Evolutionary conservation across 2,329 filamentous ascomycete species (phyloP).

Genomic region (Aspergillus fumigatus): DNA sequence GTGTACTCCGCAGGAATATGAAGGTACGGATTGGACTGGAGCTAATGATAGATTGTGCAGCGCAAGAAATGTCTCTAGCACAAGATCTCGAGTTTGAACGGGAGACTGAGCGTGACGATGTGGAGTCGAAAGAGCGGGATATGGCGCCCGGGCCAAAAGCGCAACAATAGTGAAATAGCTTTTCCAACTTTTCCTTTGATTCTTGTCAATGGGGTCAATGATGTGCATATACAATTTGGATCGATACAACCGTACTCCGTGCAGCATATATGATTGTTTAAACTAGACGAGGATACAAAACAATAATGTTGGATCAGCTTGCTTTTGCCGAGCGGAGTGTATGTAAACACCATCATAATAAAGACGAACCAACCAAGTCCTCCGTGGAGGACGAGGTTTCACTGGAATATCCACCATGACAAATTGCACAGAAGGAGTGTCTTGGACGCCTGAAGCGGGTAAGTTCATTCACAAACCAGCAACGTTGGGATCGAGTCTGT

Average conservation of each 20-base stretch:
- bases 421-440: background rate
- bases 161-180: background rate
- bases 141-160: constrained; percentile 7
- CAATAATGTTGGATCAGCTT: background rate
- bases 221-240: background rate
- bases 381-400: no score
- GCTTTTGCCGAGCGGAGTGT: background rate
- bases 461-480: background rate
- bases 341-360: background rate
- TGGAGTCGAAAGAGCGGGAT: constrained; percentile 13
- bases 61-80: constrained; percentile 56
- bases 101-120: constrained; percentile 36
- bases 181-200: background rate
- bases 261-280: background rate
- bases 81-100: constrained; percentile 38
- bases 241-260: background rate
- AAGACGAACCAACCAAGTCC: background rate
- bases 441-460: background rate
- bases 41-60: constrained; percentile 32
- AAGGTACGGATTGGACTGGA: background rate
- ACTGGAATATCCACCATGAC: no score
- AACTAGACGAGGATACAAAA: background rate
- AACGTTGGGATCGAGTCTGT: background rate
- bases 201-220: background rate
- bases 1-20: constrained; percentile 28